These are phyloP conservation scores for Tetrahymena elliotti DNA, from an alignment of 73 alveolate genomes.

Conservation along the genomic window DNA sequence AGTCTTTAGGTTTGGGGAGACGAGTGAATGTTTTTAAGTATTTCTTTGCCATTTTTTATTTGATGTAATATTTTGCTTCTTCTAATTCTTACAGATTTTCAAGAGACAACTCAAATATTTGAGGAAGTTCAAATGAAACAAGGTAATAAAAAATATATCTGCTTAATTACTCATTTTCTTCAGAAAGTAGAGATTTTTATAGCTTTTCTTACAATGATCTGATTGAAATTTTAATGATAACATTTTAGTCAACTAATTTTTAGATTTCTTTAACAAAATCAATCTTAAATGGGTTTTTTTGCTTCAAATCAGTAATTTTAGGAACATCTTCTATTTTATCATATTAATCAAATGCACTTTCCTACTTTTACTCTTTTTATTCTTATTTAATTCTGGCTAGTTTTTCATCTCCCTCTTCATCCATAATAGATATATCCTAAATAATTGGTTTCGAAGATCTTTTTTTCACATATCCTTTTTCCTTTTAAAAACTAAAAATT, in stretches of 20 bases:
- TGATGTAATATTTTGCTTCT: background rate
- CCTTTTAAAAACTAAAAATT: background rate
- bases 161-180: background rate
- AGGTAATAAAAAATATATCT: background rate
- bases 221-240: background rate
- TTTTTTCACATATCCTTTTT: background rate
- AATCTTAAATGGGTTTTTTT: background rate
- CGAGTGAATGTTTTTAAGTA: background rate
- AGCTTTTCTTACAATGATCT: background rate
- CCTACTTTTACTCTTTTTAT: background rate
- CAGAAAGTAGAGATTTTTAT: background rate
- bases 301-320: background rate
- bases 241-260: background rate
- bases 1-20: background rate
- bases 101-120: background rate
- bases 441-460: background rate
- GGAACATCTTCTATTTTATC: background rate
- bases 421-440: background rate
- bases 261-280: background rate
- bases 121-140: background rate
- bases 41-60: background rate
- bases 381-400: background rate
- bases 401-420: background rate
- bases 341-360: background rate
- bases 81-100: background rate